Conservation (phyloP, 352 stramenopile species). For the Phytophthora sp. region DNA sequence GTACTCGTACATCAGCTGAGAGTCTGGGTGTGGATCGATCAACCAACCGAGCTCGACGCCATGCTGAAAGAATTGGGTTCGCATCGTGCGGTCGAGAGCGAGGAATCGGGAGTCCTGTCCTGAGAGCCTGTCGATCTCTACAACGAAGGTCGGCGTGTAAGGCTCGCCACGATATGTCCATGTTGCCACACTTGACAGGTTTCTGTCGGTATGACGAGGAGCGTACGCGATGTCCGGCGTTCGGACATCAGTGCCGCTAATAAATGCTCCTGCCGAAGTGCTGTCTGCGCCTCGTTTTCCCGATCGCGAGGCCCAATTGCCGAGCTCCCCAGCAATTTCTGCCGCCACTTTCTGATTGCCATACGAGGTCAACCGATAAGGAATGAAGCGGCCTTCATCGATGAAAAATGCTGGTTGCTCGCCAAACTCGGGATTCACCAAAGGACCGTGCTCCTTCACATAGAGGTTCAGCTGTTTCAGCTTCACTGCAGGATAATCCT, state of each 20-base stretch:
- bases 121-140: slow-evolving; percentile 18
- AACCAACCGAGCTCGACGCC: slow-evolving; percentile 20
- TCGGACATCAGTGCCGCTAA: slow-evolving; percentile 8
- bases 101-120: neutral
- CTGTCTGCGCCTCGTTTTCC: neutral
- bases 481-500: too few species aligned
- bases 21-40: slow-evolving; percentile 11
- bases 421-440: slow-evolving; percentile 7
- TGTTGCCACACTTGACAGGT: slow-evolving; percentile 1
- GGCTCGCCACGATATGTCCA: neutral
- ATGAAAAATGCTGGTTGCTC: slow-evolving; percentile 6
- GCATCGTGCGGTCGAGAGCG: slow-evolving; percentile 18
- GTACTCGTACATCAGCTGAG: slow-evolving; percentile 17
- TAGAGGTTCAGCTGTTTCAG: too few species aligned
- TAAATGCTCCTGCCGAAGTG: slow-evolving; percentile 8
- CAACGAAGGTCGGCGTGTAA: slow-evolving; percentile 16
- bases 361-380: neutral
- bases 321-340: neutral
- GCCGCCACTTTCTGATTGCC: slow-evolving; percentile 3
- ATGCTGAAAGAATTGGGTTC: slow-evolving; percentile 16
- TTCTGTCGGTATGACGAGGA: neutral
- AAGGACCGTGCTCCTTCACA: slow-evolving; percentile 5
- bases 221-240: slow-evolving; percentile 16
- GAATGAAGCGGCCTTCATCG: slow-evolving; percentile 12
- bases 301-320: neutral